Conservation (phyloP, 768 basidiomycete species). For the Lanmaoa rubissima region DNA sequence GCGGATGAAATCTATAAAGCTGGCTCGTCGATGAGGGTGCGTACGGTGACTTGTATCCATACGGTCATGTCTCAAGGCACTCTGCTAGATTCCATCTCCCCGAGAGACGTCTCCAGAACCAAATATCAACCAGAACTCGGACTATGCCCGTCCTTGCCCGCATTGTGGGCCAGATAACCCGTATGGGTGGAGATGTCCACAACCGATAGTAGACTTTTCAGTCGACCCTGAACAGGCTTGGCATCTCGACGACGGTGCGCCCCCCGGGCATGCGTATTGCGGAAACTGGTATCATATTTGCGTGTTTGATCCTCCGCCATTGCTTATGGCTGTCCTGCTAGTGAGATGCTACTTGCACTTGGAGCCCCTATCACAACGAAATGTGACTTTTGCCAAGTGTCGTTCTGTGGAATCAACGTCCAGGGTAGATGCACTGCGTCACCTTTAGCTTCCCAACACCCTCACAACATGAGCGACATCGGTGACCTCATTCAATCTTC, state of each 20-base stretch:
- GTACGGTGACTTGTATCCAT: constrained; percentile 18
- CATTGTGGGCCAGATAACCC: constrained; percentile 69
- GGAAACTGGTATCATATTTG: constrained; percentile 67
- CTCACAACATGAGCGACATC: constrained; percentile 64
- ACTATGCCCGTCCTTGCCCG: constrained; percentile 76
- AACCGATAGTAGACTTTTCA: constrained; percentile 72
- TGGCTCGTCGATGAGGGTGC: constrained; percentile 62
- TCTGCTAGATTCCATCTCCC: constrained; percentile 66
- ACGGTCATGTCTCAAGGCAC: neutral
- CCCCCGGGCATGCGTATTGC: constrained; percentile 78
- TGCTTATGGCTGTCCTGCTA: constrained; percentile 24
- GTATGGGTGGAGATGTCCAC: constrained; percentile 79
- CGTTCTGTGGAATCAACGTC: constrained; percentile 79
- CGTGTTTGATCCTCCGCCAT: neutral
- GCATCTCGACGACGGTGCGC: constrained; percentile 72
- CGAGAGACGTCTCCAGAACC: constrained; percentile 77
- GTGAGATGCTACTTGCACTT: constrained; percentile 73
- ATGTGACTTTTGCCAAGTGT: constrained; percentile 81
- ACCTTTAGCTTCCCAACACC: constrained; percentile 57
- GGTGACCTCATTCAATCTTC: constrained; percentile 76
- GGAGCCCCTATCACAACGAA: constrained; percentile 74
- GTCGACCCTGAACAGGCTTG: constrained; percentile 70
- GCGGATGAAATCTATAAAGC: constrained; percentile 77
- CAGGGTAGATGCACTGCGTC: constrained; percentile 69
- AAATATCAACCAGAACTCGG: constrained; percentile 58